phyloP scores from a whole-genome alignment of 148 eudicot genomes.

The Salicornia ramosissima region DNA sequence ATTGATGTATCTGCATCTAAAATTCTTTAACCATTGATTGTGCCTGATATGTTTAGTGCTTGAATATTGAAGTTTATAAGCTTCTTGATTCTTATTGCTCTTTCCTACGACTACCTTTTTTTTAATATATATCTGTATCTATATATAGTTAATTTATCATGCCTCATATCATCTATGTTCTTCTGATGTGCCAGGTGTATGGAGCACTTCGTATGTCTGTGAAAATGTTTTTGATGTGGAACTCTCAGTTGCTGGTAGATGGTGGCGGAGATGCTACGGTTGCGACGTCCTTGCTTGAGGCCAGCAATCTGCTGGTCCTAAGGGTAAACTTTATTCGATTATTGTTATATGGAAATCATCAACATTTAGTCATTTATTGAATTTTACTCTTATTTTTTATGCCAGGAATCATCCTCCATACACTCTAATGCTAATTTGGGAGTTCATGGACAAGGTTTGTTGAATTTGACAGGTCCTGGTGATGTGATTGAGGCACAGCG shows the following conservation, averaged over 20 bases:
- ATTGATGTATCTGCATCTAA: neutral
- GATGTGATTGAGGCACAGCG: conserved; percentile 94
- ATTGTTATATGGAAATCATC: conserved; percentile 3
- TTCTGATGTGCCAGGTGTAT: conserved; percentile 54
- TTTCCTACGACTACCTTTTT: neutral
- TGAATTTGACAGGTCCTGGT: conserved; percentile 89
- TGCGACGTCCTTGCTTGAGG: conserved; percentile 83
- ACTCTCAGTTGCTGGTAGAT: conserved; percentile 73
- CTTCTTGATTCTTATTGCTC: neutral
- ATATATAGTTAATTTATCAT: too few species aligned
- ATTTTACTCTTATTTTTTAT: conserved; percentile 15
- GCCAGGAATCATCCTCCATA: conserved; percentile 85
- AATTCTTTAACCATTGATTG: neutral
- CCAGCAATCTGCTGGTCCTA: conserved; percentile 66
- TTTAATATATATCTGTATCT: too few species aligned
- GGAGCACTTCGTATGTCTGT: conserved; percentile 98
- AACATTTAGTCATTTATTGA: conserved; percentile 9
- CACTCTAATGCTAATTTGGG: conserved; percentile 91
- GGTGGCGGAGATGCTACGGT: conserved; percentile 80
- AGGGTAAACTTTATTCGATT: conserved; percentile 30
- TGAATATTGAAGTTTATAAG: neutral
- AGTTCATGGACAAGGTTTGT: conserved; percentile 92
- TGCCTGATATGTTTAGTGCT: neutral
- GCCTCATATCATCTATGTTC: conserved; percentile 6
- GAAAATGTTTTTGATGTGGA: conserved; percentile 99